Base-by-base conservation (phyloP, 2,329 filamentous ascomycete species). In the Fusarium euwallaceae region DNA sequence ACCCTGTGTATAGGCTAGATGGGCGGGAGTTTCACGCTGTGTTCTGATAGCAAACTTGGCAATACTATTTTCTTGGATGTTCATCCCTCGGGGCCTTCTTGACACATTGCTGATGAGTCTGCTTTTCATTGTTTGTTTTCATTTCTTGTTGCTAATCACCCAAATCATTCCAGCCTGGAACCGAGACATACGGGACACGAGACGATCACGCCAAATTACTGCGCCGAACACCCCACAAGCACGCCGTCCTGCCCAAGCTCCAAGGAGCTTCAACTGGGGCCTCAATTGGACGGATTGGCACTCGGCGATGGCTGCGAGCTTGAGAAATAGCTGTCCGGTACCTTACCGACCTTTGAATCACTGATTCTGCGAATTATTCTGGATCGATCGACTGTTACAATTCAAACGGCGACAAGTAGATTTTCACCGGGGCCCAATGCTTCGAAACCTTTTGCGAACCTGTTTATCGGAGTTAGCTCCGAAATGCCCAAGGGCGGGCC, bases 1-100 rank as follows among this genome's bases (percentile, higher is more conserved):
- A 76, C 77, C 72, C 74, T 77, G 69, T 78, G 76, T 79, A 78
- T 78, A 76, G 66, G 77, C 69, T 79, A 77, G 69, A 72, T 76
- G 76, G 74, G 73, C 65, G 69, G 77, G 74, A 78, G 77, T 79
- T 79, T 64, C 58, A 70, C 64, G 70, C 70, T 73, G 73, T 78
- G 66, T 77, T 79, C 75, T 76, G 70, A 78, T 77, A 78, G 73
- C 72, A 71, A 64, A 76, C 72, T 72, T 74, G 75, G 65, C 72
- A 78, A 75, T 76, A 75, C 72, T 69, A 69, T 70, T 78, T 78
- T 75, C 63, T 74, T 78, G 60, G 64, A 64, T 55, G 73, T 78
- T 78, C 63, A 78, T 39, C 58, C 22, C 53, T 56, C 36, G 61
- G 61, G 66, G 11, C 34, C 37, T 17, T 29, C 2, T 51, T 43